Evolutionary conservation across 78 protist genomes (phyloP).

Genomic region (Pigoraptor vietnamica): DNA sequence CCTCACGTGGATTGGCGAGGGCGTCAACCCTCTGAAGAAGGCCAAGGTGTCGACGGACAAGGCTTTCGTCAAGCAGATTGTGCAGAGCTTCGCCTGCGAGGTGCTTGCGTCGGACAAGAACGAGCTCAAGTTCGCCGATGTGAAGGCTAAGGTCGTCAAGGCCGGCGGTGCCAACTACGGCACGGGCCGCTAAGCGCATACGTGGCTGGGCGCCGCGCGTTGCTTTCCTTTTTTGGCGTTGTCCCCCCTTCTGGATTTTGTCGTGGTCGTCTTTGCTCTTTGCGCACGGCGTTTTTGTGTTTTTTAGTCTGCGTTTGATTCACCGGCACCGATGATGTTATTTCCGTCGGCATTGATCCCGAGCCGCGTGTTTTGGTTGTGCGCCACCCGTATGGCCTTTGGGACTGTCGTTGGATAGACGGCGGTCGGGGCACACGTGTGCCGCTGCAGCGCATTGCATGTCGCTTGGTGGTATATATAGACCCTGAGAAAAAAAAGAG

Average conservation of each 20-base stretch:
- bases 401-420: too few species aligned
- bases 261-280: too few species aligned
- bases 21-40: constrained; percentile 26
- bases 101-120: constrained; percentile 7
- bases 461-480: too few species aligned
- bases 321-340: too few species aligned
- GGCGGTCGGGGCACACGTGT: too few species aligned
- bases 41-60: constrained; percentile 46
- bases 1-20: constrained; percentile 37
- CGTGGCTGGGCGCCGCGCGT: neutral
- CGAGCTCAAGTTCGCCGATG: constrained; percentile 14
- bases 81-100: constrained; percentile 39
- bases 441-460: too few species aligned
- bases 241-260: neutral
- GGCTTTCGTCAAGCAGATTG: constrained; percentile 22
- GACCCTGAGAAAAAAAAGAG: too few species aligned
- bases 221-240: neutral
- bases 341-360: too few species aligned
- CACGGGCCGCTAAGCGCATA: constrained; percentile 4
- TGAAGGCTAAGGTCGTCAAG: neutral
- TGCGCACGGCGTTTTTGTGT: too few species aligned
- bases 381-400: too few species aligned
- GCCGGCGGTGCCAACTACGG: constrained; percentile 55
- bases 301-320: too few species aligned
- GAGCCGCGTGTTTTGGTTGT: too few species aligned